phyloP scores from a whole-genome alignment of 805 yeast genomes.

The Ogataea nakhonphanomensis region DNA sequence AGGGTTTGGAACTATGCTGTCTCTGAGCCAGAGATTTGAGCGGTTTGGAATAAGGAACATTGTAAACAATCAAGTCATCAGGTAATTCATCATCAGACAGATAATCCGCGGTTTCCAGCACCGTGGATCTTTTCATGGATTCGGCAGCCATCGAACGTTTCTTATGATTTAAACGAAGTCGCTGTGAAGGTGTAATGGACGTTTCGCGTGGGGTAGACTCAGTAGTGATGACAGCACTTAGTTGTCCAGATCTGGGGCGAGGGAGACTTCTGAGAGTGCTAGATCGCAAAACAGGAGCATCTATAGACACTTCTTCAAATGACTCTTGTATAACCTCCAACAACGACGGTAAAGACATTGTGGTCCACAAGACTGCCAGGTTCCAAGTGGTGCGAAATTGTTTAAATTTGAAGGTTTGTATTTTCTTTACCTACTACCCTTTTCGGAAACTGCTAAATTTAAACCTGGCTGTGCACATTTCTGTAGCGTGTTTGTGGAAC shows the following conservation, averaged over 20 bases:
- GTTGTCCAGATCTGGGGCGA: neutral
- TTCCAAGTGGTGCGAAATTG: neutral
- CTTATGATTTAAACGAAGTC: conserved; percentile 23
- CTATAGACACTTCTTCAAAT: conserved; percentile 32
- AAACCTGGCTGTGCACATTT: conserved; percentile 4
- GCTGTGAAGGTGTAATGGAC: conserved; percentile 29
- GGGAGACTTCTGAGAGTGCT: neutral
- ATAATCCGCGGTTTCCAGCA: conserved; percentile 31
- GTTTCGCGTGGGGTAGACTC: neutral
- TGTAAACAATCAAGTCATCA: conserved; percentile 50
- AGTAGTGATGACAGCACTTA: neutral
- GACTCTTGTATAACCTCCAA: conserved; percentile 34
- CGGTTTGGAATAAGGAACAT: conserved; percentile 63
- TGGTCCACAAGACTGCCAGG: neutral
- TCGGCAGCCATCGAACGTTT: conserved; percentile 14
- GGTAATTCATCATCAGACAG: conserved; percentile 54
- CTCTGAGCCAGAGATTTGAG: conserved; percentile 38
- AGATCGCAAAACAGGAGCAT: conserved; percentile 1
- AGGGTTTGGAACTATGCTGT: conserved; percentile 31
- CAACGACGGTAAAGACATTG: conserved; percentile 13
- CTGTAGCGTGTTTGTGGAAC: conserved; percentile 5
- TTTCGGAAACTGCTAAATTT: conserved; percentile 5
- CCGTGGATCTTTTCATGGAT: conserved; percentile 6
- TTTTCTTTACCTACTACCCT: conserved; percentile 12
- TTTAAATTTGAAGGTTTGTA: neutral